Conservation (phyloP, 345 rosid species). For the Conringia planisiliqua region DNA sequence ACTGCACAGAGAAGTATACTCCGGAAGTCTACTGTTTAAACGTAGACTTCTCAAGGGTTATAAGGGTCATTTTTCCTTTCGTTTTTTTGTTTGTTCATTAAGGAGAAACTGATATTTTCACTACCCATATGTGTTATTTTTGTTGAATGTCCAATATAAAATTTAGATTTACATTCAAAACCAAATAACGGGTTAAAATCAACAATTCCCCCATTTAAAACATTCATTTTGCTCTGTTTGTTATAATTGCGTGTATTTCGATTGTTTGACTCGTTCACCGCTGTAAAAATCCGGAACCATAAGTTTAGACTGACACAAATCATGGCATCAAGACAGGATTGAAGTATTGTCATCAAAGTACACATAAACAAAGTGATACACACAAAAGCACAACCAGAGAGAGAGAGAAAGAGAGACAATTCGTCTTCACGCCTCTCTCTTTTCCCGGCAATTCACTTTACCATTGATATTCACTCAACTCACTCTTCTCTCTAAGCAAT, state of each 20-base stretch:
- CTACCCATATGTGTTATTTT: too few relatives aligned
- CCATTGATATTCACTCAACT: too few relatives aligned
- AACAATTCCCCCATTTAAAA: too few relatives aligned
- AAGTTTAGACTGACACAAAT: slow-evolving; percentile 2
- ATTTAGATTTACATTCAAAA: too few relatives aligned
- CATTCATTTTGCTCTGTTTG: background rate
- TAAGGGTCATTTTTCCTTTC: too few relatives aligned
- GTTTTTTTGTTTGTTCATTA: too few relatives aligned
- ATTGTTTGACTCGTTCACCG: background rate
- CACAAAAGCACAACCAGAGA: background rate
- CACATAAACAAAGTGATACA: background rate
- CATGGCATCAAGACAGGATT: background rate
- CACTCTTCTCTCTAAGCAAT: slow-evolving; percentile 10
- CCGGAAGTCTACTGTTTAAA: too few relatives aligned
- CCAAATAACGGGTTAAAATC: too few relatives aligned
- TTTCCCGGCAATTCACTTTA: slow-evolving; percentile 29
- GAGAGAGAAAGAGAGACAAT: background rate
- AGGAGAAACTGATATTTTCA: too few relatives aligned
- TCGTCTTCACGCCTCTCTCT: slow-evolving; percentile 9
- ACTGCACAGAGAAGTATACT: too few relatives aligned
- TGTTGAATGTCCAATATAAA: too few relatives aligned
- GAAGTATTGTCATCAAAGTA: background rate
- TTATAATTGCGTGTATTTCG: background rate
- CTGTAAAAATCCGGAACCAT: background rate
- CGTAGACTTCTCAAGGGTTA: too few relatives aligned